phyloP scores from a whole-genome alignment of 108 stramenopile species.

The Nitzschia sp. region DNA sequence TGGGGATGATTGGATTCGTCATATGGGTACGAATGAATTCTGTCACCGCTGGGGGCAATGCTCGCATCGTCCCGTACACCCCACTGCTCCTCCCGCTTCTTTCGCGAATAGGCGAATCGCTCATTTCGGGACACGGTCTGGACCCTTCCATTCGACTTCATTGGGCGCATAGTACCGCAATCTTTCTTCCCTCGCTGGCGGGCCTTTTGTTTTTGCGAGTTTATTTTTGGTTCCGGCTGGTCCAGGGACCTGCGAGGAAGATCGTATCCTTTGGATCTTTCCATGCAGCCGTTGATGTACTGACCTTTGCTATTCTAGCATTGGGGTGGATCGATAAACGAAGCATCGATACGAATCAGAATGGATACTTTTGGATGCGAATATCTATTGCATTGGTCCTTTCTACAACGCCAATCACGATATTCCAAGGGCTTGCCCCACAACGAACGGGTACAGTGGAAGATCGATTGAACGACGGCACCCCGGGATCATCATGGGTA shows the following conservation, averaged over 20 bases:
- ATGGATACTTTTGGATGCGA: conserved; percentile 57
- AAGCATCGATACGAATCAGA: conserved; percentile 43
- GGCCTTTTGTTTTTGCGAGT: conserved; percentile 46
- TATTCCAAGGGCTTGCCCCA: conserved; percentile 14
- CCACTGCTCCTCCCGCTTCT: conserved; percentile 49
- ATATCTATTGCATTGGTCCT: conserved; percentile 37
- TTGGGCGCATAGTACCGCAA: conserved; percentile 53
- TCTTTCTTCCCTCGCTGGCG: conserved; percentile 57
- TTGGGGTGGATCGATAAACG: conserved; percentile 77
- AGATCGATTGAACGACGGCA: background rate
- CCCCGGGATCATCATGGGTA: background rate
- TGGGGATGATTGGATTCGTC: conserved; percentile 55
- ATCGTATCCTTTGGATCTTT: conserved; percentile 6
- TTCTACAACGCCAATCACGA: conserved; percentile 32
- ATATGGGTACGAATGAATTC: conserved; percentile 28
- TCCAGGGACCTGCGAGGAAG: background rate
- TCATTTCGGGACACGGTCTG: conserved; percentile 74
- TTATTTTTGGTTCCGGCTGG: conserved; percentile 9
- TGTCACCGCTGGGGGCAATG: conserved; percentile 21
- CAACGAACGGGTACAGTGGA: background rate
- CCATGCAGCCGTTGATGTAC: conserved; percentile 44
- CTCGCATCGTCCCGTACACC: conserved; percentile 16
- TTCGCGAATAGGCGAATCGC: conserved; percentile 53
- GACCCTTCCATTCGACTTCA: conserved; percentile 81
- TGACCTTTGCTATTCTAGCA: conserved; percentile 43